These are phyloP conservation scores for Yamadazyma sp. DNA, from an alignment of 1,139 yeast genomes.

Conservation along the genomic window DNA sequence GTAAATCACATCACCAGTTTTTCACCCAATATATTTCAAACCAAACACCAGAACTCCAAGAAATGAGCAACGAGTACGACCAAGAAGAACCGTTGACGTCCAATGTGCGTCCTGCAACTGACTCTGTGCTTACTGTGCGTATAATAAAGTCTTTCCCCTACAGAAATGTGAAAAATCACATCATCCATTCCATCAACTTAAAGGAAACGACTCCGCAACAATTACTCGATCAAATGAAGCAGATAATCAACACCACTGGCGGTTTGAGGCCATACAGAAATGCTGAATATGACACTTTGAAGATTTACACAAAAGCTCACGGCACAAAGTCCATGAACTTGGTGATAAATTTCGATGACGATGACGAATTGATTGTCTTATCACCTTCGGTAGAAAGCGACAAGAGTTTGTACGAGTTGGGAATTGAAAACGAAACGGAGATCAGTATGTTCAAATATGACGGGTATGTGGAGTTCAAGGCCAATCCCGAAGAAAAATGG, in stretches of 20 bases:
- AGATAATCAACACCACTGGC: constrained; percentile 63
- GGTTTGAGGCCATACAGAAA: constrained; percentile 79
- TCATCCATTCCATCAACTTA: constrained; percentile 72
- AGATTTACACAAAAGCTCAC: constrained; percentile 92
- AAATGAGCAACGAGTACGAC: constrained; percentile 9
- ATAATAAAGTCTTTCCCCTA: constrained; percentile 90
- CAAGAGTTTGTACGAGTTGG: constrained; percentile 60
- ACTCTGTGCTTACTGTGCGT: constrained; percentile 78
- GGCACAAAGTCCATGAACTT: constrained; percentile 92
- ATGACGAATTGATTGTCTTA: constrained; percentile 55
- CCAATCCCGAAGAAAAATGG: constrained; percentile 93
- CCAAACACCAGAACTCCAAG: too few species aligned
- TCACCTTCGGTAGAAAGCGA: constrained; percentile 29
- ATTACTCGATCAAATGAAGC: constrained; percentile 47
- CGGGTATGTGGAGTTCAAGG: constrained; percentile 67
- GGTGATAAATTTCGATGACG: constrained; percentile 84
- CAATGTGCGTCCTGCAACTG: constrained; percentile 63
- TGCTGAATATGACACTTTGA: constrained; percentile 73
- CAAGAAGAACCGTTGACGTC: constrained; percentile 65
- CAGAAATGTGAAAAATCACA: constrained; percentile 82
- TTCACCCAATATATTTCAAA: too few species aligned
- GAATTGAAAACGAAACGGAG: constrained; percentile 88
- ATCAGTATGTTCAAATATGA: constrained; percentile 69
- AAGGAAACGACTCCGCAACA: constrained; percentile 65
- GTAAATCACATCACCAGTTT: too few species aligned